Base-by-base conservation (phyloP, 2,329 filamentous ascomycete genomes). In the Fusarium brachygibbosum region DNA sequence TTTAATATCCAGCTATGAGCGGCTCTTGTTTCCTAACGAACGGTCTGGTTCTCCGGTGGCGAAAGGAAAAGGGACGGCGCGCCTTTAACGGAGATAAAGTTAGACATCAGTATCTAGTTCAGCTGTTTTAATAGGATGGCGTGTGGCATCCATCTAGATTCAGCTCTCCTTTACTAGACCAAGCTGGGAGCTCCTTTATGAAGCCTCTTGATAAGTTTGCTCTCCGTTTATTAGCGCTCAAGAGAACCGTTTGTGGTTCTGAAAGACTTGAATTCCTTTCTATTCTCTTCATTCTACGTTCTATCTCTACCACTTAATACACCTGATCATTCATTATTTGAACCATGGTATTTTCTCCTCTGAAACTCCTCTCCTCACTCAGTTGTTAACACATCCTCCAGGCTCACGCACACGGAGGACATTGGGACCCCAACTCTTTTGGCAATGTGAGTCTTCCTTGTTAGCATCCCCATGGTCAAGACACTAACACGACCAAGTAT, bases 371-470 rank as follows among this genome's bases (percentile, higher is more conserved):
- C 32, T 4, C 41, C 28, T 42, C 34, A 23, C 17, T 29, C 40
- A 28, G 28, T 37, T 54, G 17, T 63, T 70, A 16, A 55, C 19
- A 41, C 16, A 37, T 32, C 7, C 17, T 2, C 32, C 44, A 74
- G 72, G 58, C 70, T 68, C 67, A 70, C 35, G 60, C 66, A 57
- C 72, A 74, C 70, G 72, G 72, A 60, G 72, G 72, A 0, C 50
- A 65, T 31, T 74, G 63, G 48, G 72, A 74, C 41, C 72, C 72
- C 34, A 74, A 71, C 58, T 54, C 65, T 16, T 35, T 63, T 38
- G 60, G 58, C 23, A 63, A 59, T 38, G 72, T 74, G 57, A 50
- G 63, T 29, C 12, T 8, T 4, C 13, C 31, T 25, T n/a, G 10
- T 13, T 23, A 9, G 21, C 3, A 8, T 31, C 25, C 12, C 42